Base-by-base conservation (phyloP, 2,329 filamentous ascomycete species). In the Blastomyces percursus region DNA sequence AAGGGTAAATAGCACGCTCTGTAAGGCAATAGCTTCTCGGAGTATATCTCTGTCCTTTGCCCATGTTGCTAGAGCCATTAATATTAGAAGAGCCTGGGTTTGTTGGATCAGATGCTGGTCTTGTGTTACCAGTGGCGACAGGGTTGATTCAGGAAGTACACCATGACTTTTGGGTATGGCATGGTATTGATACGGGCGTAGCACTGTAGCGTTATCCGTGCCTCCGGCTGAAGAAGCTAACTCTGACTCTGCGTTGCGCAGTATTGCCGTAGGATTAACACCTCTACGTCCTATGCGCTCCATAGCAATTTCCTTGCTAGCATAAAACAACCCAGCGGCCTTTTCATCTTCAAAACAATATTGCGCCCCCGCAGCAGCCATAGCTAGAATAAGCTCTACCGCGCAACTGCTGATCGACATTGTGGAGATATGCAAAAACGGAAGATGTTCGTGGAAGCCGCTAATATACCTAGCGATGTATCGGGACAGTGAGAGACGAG, bases 31-130 rank as follows among this genome's bases (percentile, higher is more conserved):
- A 12, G 82, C 82, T 68, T 85, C 82, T 61, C 80, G 77, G 14
- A 83, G 71, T 11, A 84, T 76, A 60, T 82, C 80, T 21, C 78
- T 79, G 65, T 84, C 82, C 66, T 80, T 79, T 61, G 82, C 81
- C 83, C 83, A 85, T 0, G 82, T 84, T 16, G 82, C 82, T 69
- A 84, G 80, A 0, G 81, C 82, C 63, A 83, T 84, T 19, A 85
- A 74, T 3, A 82, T 70, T 16, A 81, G 66, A 30, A 82, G 77
- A 0, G 80, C 79, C 60, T 78, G 77, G 50, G 81, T 79, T 7
- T 79, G 75, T 65, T 80, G 78, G 72, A 80, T 79, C 59, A 77
- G 75, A 32, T 76, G 76, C 27, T 57, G 32, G 35, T 57, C 35
- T 16, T 11, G 35, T 16, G 32, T 42, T 19, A 42, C 9, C 27